Evolutionary conservation across 1,284 basidiomycete genomes (phyloP).

Genomic region (Acaromyces ingoldii): DNA sequence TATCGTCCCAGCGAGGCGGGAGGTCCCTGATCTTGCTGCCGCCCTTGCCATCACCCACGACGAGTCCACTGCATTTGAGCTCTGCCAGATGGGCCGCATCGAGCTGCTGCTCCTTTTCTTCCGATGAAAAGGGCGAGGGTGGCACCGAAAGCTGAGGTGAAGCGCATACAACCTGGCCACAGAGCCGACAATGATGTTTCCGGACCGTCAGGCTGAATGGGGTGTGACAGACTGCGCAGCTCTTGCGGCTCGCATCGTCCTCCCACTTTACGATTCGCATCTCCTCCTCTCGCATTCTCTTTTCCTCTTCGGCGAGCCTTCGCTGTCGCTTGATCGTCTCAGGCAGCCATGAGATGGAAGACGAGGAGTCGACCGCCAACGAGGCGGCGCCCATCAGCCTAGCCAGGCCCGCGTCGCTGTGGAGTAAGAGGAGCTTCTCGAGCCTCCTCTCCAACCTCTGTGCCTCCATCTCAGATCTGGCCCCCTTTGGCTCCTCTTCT

Average conservation of each 20-base stretch:
- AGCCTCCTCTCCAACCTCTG: slow-evolving; percentile 42
- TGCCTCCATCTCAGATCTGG: slow-evolving; percentile 20
- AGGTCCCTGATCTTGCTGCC: slow-evolving; percentile 4
- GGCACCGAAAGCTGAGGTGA: slow-evolving; percentile 63
- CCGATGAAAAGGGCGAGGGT: not conserved
- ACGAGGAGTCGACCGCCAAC: too few species aligned
- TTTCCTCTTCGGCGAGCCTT: not conserved
- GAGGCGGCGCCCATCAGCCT: too few species aligned
- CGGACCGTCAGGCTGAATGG: slow-evolving; percentile 84
- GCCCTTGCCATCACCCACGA: slow-evolving; percentile 19
- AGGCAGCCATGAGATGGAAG: slow-evolving; percentile 4
- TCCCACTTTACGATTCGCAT: slow-evolving; percentile 94
- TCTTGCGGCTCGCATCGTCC: slow-evolving; percentile 68
- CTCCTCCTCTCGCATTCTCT: slow-evolving; percentile 55
- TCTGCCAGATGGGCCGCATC: slow-evolving; percentile 4
- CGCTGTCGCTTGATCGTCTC: slow-evolving; percentile 6
- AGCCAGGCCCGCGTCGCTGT: too few species aligned
- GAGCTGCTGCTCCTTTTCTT: slow-evolving; percentile 11
- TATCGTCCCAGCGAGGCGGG: not conserved
- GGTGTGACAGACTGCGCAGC: slow-evolving; percentile 81
- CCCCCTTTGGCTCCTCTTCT: slow-evolving; percentile 11
- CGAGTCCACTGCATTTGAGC: slow-evolving; percentile 27
- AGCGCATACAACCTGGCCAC: slow-evolving; percentile 86
- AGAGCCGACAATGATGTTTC: slow-evolving; percentile 93
- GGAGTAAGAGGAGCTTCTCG: too few species aligned